Evolutionary conservation across 495 filamentous ascomycete genomes (phyloP), one percentile per base, ranked within the genome.

Genomic region (Hypomontagnella submonticulosa): DNA sequence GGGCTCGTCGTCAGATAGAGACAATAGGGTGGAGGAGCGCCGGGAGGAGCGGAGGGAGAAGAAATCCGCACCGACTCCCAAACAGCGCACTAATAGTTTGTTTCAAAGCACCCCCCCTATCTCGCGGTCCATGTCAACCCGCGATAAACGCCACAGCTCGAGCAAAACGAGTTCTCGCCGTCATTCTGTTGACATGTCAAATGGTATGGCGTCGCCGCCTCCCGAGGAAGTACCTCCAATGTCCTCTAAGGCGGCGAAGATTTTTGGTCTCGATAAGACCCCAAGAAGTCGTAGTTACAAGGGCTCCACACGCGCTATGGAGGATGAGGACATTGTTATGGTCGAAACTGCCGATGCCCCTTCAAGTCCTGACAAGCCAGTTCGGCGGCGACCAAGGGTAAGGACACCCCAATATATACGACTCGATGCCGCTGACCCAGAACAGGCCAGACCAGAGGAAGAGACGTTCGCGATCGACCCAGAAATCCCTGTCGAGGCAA

Each of bases 61-160:
- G 40, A 74, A 70, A 65, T 56, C 50, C 1, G 20, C 54, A 12
- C 42, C 57, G 10, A 61, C 64, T 16, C 70, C 75, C 4, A 63
- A 61, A 18, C 50, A 60, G 33, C 80, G 82, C 27, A 72, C 81
- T 52, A 60, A 78, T 16, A 81, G 79, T 57, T 74, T 85, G 48
- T 84, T 86, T 54, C 75, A 82, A 33, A 79, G 75, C 66, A 79
- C 81, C 2, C 80, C 82, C 9, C 82, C 83, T 15, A 46, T 84
- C 7, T 81, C 83, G 44, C 80, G 82, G 32, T 82, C 83, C 9
- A 78, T 78, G 68, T 82, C 83, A 15, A 76, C 74, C 30, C 78
- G 80, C 34, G 82, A 85, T 20, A 84, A 81, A 67, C 75, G 81
- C 13, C 64, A 65, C 43, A 54, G 65, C 60, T 42, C 73, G 34